Conservation (phyloP, 306 rosid genomes). For the Myrica gale region DNA sequence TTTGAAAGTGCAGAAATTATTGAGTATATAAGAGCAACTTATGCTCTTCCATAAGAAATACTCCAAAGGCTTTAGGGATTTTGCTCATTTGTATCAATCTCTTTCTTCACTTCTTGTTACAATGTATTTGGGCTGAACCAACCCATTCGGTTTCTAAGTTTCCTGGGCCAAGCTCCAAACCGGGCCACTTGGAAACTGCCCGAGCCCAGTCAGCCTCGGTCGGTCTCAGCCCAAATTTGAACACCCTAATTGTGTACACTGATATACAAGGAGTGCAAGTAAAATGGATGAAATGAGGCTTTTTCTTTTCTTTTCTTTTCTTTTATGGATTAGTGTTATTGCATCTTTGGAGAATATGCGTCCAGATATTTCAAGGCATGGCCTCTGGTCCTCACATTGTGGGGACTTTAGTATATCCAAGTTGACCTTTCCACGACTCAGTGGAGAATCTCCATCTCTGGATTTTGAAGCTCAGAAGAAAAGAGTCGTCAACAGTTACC, state of each 20-base stretch:
- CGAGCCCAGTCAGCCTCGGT: too few relatives aligned
- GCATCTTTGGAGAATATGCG: background rate
- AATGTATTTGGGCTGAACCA: background rate
- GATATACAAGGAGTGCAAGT: too few relatives aligned
- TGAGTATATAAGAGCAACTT: constrained; percentile 79
- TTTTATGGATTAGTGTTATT: background rate
- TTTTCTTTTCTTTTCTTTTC: too few relatives aligned
- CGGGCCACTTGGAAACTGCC: too few relatives aligned
- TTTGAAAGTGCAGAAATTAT: constrained; percentile 93
- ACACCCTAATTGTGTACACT: too few relatives aligned
- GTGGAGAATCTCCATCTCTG: constrained; percentile 37
- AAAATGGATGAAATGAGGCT: background rate
- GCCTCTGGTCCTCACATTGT: constrained; percentile 18
- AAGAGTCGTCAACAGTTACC: constrained; percentile 28
- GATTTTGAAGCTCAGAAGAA: constrained; percentile 36
- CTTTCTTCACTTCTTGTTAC: constrained; percentile 10
- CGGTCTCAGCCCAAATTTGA: too few relatives aligned
- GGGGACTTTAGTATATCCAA: constrained; percentile 30
- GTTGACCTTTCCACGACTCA: constrained; percentile 23
- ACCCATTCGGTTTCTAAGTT: too few relatives aligned
- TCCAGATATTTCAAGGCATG: background rate
- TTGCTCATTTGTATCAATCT: background rate
- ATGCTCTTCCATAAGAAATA: constrained; percentile 50
- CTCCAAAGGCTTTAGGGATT: constrained; percentile 17
- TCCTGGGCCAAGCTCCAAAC: too few relatives aligned